A percentile compares a stretch with the other conserved stretches of the same genome.
Evolutionary conservation across 352 stramenopile genomes (phyloP).

Genomic region (Pythium sp.): DNA sequence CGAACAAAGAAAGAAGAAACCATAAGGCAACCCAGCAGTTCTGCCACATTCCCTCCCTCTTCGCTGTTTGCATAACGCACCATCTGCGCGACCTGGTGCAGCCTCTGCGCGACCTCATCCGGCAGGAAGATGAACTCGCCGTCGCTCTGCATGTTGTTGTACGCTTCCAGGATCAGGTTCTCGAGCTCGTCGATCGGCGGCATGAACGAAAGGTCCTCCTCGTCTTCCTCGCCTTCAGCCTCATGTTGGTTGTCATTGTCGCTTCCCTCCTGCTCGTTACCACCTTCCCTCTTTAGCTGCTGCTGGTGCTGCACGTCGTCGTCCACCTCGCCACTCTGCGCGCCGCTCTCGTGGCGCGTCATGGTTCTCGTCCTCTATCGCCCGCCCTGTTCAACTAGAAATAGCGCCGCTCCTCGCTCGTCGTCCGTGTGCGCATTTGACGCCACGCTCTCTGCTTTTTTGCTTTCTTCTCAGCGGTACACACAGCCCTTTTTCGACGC

Average conservation of each 20-base stretch:
- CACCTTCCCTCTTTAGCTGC: neutral
- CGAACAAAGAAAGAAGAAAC: neutral
- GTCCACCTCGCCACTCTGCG: neutral
- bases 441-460: neutral
- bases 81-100: conserved; percentile 55
- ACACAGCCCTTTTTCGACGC: neutral
- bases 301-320: neutral
- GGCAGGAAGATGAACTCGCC: conserved; percentile 78
- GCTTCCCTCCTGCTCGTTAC: neutral
- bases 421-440: conserved; percentile 5
- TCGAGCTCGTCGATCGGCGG: conserved; percentile 52
- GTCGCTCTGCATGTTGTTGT: conserved; percentile 83
- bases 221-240: conserved; percentile 8
- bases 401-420: neutral
- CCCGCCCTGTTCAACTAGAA: neutral
- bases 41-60: neutral
- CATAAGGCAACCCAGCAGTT: neutral
- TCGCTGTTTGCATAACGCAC: conserved; percentile 26
- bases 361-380: neutral
- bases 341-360: neutral
- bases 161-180: conserved; percentile 74
- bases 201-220: conserved; percentile 25
- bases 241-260: neutral
- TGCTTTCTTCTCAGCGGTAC: neutral
- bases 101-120: conserved; percentile 57